Base-by-base conservation (phyloP, 2,329 filamentous ascomycete species). In the Claviceps sp. region DNA sequence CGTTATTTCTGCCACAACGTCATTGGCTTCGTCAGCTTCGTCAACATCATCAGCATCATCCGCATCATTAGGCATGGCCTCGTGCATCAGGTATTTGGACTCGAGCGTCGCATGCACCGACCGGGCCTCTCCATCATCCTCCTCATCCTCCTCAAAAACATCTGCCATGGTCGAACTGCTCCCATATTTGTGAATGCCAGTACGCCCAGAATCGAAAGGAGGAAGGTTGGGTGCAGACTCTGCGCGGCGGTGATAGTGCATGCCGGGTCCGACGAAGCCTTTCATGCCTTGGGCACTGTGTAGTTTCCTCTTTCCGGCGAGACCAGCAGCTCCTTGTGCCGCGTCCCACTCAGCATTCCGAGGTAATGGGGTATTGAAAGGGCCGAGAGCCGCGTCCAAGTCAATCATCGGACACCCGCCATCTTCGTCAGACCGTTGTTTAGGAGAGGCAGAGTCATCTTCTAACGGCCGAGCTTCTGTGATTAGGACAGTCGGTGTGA, bases 311-410 rank as follows among this genome's bases (percentile, higher is more conserved):
- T 84, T 81, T 40, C 64, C 61, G 1, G 73, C 69, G n/a, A 72
- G 69, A 6, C 73, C 73, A 6, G 77, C 76, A 1, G 75, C 74
- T 54, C 73, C 73, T 57, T 85, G 81, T 7, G 81, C 82, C 2
- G 81, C 79, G 55, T 85, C 81, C 76, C 83, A 85, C 54, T 83
- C 81, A 2, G 78, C 71, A 54, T 82, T 82, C 11, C 74, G 73
- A 37, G 72, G 73, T 2, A 82, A 71, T 26, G 87, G 86, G 0
- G 89, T 95, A 61, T 94, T 93, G 67, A 95, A 95, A 0, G 91
- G 89, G 1, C 89, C 90, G 1, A 97, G 76, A 26, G 91, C 93
- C 17, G 90, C 91, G 69, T 98, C 93, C 43, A 98, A 73, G 65
- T 98, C 93, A 56, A 98, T 94, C 66, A 96, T 85, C 7, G 87